Evolutionary conservation across 2,329 filamentous ascomycete genomes (phyloP).

Genomic region (Trichoderma brevicompactum): DNA sequence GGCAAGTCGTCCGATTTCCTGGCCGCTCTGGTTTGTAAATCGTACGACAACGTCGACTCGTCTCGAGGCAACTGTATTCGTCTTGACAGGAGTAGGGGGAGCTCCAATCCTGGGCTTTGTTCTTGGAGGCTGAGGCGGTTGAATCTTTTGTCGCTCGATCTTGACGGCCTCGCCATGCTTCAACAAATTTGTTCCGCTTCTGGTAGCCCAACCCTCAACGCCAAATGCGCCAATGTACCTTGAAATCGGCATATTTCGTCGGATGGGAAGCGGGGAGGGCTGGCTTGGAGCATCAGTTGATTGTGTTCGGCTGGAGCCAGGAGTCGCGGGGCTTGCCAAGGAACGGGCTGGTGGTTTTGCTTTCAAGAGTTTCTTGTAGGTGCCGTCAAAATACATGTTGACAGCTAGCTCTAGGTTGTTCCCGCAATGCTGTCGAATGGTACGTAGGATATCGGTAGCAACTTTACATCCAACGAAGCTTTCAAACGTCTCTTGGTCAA

Average conservation of each 20-base stretch:
- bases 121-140: constrained; percentile 57
- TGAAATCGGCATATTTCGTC: constrained; percentile 43
- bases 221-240: constrained; percentile 92
- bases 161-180: constrained; percentile 81
- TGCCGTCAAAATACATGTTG: constrained; percentile 73
- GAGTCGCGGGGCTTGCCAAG: constrained; percentile 4
- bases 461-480: constrained; percentile 64
- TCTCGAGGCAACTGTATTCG: constrained; percentile 60
- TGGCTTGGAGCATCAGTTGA: constrained; percentile 24
- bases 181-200: constrained; percentile 75
- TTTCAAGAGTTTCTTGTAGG: constrained; percentile 59
- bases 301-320: constrained; percentile 25
- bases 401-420: constrained; percentile 65
- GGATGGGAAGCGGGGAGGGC: constrained; percentile 27
- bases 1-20: constrained; percentile 83
- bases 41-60: constrained; percentile 86
- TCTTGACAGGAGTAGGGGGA: constrained; percentile 41
- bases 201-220: constrained; percentile 87
- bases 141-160: constrained; percentile 84
- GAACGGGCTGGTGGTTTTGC: constrained; percentile 31
- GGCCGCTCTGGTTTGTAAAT: constrained; percentile 78
- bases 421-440: constrained; percentile 59
- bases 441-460: constrained; percentile 50
- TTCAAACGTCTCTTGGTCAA: constrained; percentile 63
- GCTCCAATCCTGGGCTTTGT: constrained; percentile 49